Percentiles rank a stretch among this genome's conserved stretches.
Evolutionary conservation across 441 rosid species (phyloP).

Genomic region (Adansonia madagascariensis): DNA sequence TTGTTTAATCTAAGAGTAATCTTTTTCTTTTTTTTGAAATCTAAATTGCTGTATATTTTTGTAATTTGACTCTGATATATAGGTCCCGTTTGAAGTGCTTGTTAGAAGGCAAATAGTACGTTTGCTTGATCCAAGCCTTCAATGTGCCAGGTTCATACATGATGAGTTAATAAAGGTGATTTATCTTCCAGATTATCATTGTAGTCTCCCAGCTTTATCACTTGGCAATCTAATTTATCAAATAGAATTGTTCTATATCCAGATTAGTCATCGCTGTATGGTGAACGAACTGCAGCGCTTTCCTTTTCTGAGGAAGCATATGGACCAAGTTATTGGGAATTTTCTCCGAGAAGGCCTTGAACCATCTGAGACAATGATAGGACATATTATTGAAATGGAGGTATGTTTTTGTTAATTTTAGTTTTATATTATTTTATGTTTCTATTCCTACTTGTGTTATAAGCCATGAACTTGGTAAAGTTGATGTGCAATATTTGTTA

Average conservation of each 20-base stretch:
- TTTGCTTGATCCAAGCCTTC: conserved; percentile 90
- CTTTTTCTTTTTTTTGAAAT: neutral
- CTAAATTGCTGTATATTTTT: conserved; percentile 6
- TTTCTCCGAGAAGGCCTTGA: conserved; percentile 90
- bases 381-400: conserved; percentile 93
- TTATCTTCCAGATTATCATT: conserved; percentile 4
- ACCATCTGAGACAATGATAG: conserved; percentile 92
- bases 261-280: conserved; percentile 91
- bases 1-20: conserved; percentile 13
- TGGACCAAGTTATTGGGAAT: conserved; percentile 90
- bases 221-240: conserved; percentile 9
- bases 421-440: conserved; percentile 2
- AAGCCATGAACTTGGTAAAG: neutral
- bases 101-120: conserved; percentile 91
- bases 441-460: neutral
- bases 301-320: conserved; percentile 81
- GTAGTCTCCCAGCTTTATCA: neutral
- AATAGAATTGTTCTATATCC: conserved; percentile 32
- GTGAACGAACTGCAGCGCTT: conserved; percentile 75
- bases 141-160: conserved; percentile 90
- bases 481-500: conserved; percentile 1
- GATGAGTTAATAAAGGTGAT: conserved; percentile 86
- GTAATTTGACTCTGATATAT: conserved; percentile 27
- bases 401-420: conserved; percentile 37
- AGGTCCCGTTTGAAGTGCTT: conserved; percentile 98